Conservation (phyloP, 164 flowering plant genomes). For the Vitis rotundifolia region DNA sequence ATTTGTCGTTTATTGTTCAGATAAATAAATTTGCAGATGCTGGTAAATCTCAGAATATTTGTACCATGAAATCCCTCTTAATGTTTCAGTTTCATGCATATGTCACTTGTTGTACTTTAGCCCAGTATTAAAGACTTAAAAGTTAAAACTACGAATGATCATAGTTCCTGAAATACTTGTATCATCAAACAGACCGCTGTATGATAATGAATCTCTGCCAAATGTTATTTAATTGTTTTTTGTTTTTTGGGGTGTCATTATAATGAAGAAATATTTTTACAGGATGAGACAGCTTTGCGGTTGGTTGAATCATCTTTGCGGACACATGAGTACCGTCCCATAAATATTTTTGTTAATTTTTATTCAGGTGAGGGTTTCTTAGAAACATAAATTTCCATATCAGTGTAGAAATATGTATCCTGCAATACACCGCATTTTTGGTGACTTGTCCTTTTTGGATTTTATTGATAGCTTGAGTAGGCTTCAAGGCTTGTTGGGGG, state of each 20-base stretch:
- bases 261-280: constrained; percentile 15
- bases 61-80: too few species aligned
- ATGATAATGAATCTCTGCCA: background rate
- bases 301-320: constrained; percentile 69
- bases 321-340: constrained; percentile 86
- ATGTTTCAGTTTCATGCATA: too few species aligned
- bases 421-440: too few species aligned
- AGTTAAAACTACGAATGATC: background rate
- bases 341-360: constrained; percentile 83
- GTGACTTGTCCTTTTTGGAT: too few species aligned
- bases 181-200: background rate
- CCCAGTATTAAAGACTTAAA: background rate
- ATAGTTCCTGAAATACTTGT: too few species aligned
- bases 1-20: too few species aligned
- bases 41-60: too few species aligned
- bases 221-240: background rate
- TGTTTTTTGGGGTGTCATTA: background rate
- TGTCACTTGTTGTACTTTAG: too few species aligned
- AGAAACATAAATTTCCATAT: background rate
- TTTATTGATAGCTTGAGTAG: too few species aligned
- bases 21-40: too few species aligned
- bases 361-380: constrained; percentile 68
- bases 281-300: constrained; percentile 95
- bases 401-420: too few species aligned
- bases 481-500: too few species aligned